Evolutionary conservation across 345 rosid species (phyloP).

Genomic region (Dimocarpus longan): DNA sequence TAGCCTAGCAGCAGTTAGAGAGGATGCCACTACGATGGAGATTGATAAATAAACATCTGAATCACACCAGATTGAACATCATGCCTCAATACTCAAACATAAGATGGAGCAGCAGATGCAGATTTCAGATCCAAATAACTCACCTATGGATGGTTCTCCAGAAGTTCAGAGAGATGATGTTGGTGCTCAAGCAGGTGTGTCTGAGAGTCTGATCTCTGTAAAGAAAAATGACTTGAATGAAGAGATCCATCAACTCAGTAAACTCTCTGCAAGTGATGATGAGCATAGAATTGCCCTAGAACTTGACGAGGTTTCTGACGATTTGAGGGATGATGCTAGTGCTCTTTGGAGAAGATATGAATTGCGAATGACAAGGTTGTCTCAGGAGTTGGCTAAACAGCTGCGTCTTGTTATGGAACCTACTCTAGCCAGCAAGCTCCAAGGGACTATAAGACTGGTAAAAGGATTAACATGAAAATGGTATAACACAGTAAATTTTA

Average conservation of each 20-base stretch:
- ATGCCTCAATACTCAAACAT: constrained; percentile 34
- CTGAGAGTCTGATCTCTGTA: constrained; percentile 57
- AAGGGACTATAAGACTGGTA: constrained; percentile 94
- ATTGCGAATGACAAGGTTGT: constrained; percentile 65
- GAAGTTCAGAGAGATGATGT: constrained; percentile 32
- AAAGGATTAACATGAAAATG: constrained; percentile 97
- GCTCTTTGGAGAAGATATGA: constrained; percentile 86
- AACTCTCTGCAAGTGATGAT: constrained; percentile 48
- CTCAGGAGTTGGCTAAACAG: constrained; percentile 94
- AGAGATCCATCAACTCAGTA: constrained; percentile 42
- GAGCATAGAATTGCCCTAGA: constrained; percentile 44
- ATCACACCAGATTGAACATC: constrained; percentile 36
- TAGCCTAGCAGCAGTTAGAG: constrained; percentile 37
- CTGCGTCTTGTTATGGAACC: constrained; percentile 94
- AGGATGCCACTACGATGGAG: constrained; percentile 63
- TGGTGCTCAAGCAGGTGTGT: constrained; percentile 36
- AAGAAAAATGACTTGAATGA: constrained; percentile 47
- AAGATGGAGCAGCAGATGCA: constrained; percentile 44
- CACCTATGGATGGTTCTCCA: constrained; percentile 35
- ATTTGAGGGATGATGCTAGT: constrained; percentile 45
- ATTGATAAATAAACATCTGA: constrained; percentile 54
- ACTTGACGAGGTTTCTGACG: constrained; percentile 45
- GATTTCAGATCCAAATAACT: constrained; percentile 42
- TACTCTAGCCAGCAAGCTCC: constrained; percentile 88
- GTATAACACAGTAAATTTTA: constrained; percentile 26